Conservation (phyloP, 352 stramenopile species). For the Pythium dissimile region DNA sequence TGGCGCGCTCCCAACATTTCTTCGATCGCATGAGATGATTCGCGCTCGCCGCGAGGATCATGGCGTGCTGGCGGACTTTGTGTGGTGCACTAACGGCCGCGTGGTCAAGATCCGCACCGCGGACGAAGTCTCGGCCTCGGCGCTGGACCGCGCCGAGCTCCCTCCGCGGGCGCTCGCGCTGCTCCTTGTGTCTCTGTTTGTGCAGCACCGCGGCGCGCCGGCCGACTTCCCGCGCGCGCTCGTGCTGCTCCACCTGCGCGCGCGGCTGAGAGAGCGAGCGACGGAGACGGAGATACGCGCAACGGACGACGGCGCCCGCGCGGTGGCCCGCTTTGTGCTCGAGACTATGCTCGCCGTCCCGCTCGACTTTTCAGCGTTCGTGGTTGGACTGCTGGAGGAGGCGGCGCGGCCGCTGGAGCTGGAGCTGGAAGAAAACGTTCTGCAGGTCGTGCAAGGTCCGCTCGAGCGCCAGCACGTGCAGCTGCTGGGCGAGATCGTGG, state of each 20-base stretch:
- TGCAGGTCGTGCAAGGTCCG: neutral
- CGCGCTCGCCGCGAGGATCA: conserved; percentile 50
- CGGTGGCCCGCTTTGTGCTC: conserved; percentile 29
- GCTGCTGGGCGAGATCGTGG: conserved; percentile 6
- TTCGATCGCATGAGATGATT: conserved; percentile 83
- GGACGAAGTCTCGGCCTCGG: conserved; percentile 17
- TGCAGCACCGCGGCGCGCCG: conserved; percentile 38
- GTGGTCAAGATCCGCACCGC: conserved; percentile 47
- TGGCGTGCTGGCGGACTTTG: conserved; percentile 35
- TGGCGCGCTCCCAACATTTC: conserved; percentile 59
- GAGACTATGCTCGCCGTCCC: conserved; percentile 54
- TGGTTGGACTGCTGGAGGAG: conserved; percentile 36
- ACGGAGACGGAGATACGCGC: neutral
- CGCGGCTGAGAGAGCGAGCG: conserved; percentile 25
- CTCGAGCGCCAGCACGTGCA: conserved; percentile 10
- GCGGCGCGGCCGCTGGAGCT: neutral
- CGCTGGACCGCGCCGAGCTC: conserved; percentile 12
- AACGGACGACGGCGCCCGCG: neutral
- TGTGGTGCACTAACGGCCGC: conserved; percentile 59
- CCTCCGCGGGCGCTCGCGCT: conserved; percentile 36
- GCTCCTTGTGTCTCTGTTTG: conserved; percentile 60
- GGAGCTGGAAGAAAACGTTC: too few relatives aligned
- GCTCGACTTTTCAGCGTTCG: conserved; percentile 47
- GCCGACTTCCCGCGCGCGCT: conserved; percentile 64
- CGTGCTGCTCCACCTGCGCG: conserved; percentile 57